These are phyloP conservation scores for Ustilago esculenta DNA, from an alignment of 1,284 basidiomycete species.

Conservation along the genomic window DNA sequence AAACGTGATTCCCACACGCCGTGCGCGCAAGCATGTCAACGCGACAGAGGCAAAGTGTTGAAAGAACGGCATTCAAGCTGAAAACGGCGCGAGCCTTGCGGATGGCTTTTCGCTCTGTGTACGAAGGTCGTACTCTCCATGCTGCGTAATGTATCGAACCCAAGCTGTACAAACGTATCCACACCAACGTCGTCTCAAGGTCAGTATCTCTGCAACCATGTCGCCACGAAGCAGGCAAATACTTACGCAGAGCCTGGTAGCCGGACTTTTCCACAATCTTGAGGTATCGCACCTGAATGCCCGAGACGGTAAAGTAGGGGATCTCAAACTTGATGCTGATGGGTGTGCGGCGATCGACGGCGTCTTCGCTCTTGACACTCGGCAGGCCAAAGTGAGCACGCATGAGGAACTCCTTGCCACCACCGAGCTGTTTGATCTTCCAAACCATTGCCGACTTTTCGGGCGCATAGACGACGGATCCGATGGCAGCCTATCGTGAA, in stretches of 20 bases:
- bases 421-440: conserved; percentile 67
- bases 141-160: conserved; percentile 80
- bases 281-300: conserved; percentile 93
- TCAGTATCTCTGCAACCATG: no score
- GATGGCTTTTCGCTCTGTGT: conserved; percentile 63
- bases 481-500: conserved; percentile 44
- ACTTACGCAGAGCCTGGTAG: conserved; percentile 78
- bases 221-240: no score
- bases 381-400: conserved; percentile 66
- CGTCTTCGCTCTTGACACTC: conserved; percentile 72
- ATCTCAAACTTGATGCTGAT: conserved; percentile 98
- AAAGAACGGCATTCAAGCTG: conserved; percentile 14
- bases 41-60: no score
- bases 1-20: neutral
- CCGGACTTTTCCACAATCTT: conserved; percentile 99
- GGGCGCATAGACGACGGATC: conserved; percentile 64
- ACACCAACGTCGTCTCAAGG: neutral
- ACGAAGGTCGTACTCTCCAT: conserved; percentile 86
- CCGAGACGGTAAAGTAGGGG: conserved; percentile 92
- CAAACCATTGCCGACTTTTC: conserved; percentile 67
- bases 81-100: conserved; percentile 59
- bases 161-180: conserved; percentile 40
- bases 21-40: no score
- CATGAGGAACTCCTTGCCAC: conserved; percentile 66
- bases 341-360: conserved; percentile 84